A percentile compares a stretch with the other conserved stretches of the same genome.
phyloP scores from a whole-genome alignment of 805 yeast genomes.

The Metschnikowia dekortorum region DNA sequence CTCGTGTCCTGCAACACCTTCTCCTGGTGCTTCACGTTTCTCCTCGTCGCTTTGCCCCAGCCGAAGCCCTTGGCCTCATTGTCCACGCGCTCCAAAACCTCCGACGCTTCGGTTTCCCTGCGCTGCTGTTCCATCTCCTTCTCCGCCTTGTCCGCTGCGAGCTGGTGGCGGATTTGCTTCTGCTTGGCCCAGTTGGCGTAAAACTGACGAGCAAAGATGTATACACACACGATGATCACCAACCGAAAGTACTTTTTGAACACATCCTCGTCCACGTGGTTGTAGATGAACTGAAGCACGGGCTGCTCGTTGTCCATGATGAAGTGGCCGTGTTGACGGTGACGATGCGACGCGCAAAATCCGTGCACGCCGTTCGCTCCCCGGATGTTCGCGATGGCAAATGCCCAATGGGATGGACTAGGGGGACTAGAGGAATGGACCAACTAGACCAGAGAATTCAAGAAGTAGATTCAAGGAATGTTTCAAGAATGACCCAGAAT shows the following conservation, averaged over 20 bases:
- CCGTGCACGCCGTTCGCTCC: not conserved
- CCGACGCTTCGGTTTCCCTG: slow-evolving; percentile 24
- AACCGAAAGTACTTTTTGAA: slow-evolving; percentile 45
- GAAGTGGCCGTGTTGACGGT: not conserved
- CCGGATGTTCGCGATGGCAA: too few species aligned
- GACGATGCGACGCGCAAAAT: not conserved
- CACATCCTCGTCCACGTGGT: slow-evolving; percentile 35
- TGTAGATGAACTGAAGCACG: slow-evolving; percentile 26
- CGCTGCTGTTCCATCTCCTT: slow-evolving; percentile 34
- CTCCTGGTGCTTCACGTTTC: slow-evolving; percentile 51
- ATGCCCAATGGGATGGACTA: too few species aligned
- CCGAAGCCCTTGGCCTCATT: slow-evolving; percentile 54
- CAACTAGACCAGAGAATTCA: too few species aligned
- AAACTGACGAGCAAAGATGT: slow-evolving; percentile 53
- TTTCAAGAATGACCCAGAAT: too few species aligned
- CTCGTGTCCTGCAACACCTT: slow-evolving; percentile 46
- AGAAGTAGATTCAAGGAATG: too few species aligned
- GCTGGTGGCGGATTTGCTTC: slow-evolving; percentile 45
- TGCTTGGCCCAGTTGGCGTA: slow-evolving; percentile 54
- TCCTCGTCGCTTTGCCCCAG: slow-evolving; percentile 76
- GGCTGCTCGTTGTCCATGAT: slow-evolving; percentile 3
- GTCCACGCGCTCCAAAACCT: slow-evolving; percentile 31
- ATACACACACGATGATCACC: slow-evolving; percentile 53
- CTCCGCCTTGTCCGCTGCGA: slow-evolving; percentile 44
- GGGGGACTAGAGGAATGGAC: too few species aligned